Conservation (phyloP, 202 grass and related monocot genomes). For the Zizania palustris region DNA sequence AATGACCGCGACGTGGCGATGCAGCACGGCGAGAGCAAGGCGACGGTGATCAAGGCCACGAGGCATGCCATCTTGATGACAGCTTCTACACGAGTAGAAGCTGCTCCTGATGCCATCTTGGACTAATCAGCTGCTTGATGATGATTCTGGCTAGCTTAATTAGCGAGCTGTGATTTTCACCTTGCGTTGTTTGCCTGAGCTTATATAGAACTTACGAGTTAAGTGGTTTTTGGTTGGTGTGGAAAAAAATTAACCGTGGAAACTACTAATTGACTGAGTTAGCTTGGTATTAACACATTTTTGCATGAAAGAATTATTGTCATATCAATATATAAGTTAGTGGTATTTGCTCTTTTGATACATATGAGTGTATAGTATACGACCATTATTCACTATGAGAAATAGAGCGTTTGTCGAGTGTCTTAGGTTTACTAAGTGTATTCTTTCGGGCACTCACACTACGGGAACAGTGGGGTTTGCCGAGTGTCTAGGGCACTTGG, state of each 20-base stretch:
- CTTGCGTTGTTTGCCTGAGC: not conserved
- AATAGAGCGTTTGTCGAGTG: no score
- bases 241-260: not conserved
- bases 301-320: no score
- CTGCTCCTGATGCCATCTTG: constrained; percentile 31
- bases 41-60: constrained; percentile 14
- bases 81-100: not conserved
- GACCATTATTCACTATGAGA: no score
- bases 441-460: no score
- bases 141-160: not conserved
- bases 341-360: no score
- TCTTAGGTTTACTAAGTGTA: no score
- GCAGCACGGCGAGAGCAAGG: constrained; percentile 21
- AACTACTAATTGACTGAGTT: constrained; percentile 10
- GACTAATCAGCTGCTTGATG: not conserved
- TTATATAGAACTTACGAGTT: constrained; percentile 30
- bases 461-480: no score
- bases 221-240: constrained; percentile 19
- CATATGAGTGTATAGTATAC: no score
- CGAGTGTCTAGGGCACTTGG: no score
- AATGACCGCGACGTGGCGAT: constrained; percentile 21
- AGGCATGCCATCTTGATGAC: not conserved
- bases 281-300: constrained; percentile 35
- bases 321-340: no score
- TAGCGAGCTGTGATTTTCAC: not conserved